phyloP scores from a whole-genome alignment of 495 filamentous ascomycete species.

The Xylaria cubensis region DNA sequence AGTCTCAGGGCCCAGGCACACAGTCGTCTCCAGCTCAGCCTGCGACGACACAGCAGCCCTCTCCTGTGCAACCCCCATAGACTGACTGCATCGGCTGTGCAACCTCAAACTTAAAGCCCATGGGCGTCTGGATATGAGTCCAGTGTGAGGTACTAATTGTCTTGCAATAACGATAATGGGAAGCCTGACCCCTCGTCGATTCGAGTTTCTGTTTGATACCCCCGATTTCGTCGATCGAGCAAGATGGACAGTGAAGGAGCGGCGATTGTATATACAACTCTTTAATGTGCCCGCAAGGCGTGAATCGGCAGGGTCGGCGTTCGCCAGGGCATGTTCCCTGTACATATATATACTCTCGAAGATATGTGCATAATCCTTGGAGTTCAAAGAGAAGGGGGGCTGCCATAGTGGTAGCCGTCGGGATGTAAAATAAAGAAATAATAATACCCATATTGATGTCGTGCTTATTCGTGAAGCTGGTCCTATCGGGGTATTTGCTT shows the following conservation, averaged over 20 bases:
- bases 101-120: background rate
- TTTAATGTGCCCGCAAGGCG: constrained; percentile 6
- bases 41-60: constrained; percentile 12
- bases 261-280: constrained; percentile 26
- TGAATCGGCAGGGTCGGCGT: constrained; percentile 6
- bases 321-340: constrained; percentile 10
- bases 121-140: constrained; percentile 3
- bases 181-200: background rate
- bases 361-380: constrained; percentile 10
- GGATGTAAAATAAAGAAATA: constrained; percentile 20
- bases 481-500: background rate
- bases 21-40: constrained; percentile 26
- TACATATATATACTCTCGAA: constrained; percentile 27
- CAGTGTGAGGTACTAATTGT: background rate
- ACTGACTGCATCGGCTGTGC: background rate
- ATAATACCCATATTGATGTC: constrained; percentile 8
- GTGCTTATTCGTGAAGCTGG: background rate
- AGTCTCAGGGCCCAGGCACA: constrained; percentile 16
- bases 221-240: constrained; percentile 6
- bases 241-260: constrained; percentile 8
- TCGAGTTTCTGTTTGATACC: constrained; percentile 27
- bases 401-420: background rate
- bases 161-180: background rate
- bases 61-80: constrained; percentile 19
- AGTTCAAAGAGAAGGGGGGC: background rate